Base-by-base conservation (phyloP, 495 filamentous ascomycete species). In the Aspergillus hancockii region DNA sequence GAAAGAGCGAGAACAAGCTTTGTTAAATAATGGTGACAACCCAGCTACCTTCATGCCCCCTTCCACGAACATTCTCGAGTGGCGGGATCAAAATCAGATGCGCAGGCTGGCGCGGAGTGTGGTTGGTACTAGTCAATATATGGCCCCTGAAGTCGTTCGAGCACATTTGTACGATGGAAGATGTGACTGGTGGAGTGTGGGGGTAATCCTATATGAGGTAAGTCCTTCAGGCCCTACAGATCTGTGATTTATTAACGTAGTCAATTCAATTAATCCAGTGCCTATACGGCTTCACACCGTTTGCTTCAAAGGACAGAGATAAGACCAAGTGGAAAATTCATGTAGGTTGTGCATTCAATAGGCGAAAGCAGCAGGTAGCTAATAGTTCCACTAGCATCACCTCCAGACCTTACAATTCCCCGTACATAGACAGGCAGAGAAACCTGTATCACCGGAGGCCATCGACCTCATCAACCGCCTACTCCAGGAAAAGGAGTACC, bases 171-270 rank as follows among this genome's bases (percentile, higher is more conserved):
- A 98, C 68, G 93, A 98, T 77, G 93, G 88, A 23, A 78, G 93
- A 59, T 97, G 93, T 72, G 93, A 97, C 74, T 98, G 86, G 90
- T 98, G 92, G 93, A 97, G 92, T 71, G 82, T 96, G 59, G 93
- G 91, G 28, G 84, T 97, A 53, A 97, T 98, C 65, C 69, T 97
- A 36, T 98, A 89, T 60, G 93, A 98, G 75, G 87, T 87, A 60
- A 64, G 72, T 67, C 19, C 19, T 8, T 22, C 28, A 45, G 8
- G 1, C 19, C 19, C 12, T 3, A 12, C 23, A 23, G 14, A 5
- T 1, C 5, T 8, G 19, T n/a, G 4, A 2, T 23, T 23, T 21
- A 8, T n/a, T 23, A 5, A 23, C 19, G 19, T 47, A 8, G 13
- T 47, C 7, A 47, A 47, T 13, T 6, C 13, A 19, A 47, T 1